A percentile compares a stretch with the other conserved stretches of the same genome.
Evolutionary conservation across 1,284 basidiomycete genomes (phyloP).

Genomic region (Cutaneotrichosporon spelunceum): DNA sequence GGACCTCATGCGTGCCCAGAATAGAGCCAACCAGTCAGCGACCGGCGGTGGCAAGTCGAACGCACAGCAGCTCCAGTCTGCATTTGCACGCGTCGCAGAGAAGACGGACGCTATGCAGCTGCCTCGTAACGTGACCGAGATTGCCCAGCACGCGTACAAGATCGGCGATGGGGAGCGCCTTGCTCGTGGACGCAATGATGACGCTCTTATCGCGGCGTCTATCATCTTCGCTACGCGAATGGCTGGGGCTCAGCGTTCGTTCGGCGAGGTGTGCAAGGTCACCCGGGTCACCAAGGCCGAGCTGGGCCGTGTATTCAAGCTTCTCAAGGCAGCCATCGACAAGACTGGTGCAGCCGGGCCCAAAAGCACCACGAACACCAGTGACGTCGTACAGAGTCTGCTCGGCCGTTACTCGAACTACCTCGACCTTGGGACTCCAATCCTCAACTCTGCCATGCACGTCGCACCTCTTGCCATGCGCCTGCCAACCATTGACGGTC

Average conservation of each 20-base stretch:
- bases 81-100: constrained; percentile 88
- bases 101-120: constrained; percentile 93
- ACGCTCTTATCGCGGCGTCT: constrained; percentile 93
- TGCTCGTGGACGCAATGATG: constrained; percentile 78
- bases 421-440: constrained; percentile 41
- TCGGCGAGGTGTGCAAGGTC: constrained; percentile 91
- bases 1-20: constrained; percentile 81
- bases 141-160: constrained; percentile 86
- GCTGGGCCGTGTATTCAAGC: constrained; percentile 80
- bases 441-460: constrained; percentile 66
- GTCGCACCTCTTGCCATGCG: constrained; percentile 78
- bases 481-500: constrained; percentile 82
- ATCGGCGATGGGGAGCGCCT: constrained; percentile 89
- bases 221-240: constrained; percentile 97
- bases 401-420: constrained; percentile 94
- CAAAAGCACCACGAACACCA: constrained; percentile 38
- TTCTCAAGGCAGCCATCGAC: constrained; percentile 29
- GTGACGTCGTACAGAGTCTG: constrained; percentile 72
- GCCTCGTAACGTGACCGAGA: constrained; percentile 70
- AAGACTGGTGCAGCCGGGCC: constrained; percentile 7
- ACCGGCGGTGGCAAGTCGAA: constrained; percentile 69
- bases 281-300: constrained; percentile 93
- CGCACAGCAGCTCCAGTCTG: constrained; percentile 84
- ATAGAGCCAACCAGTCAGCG: constrained; percentile 63
- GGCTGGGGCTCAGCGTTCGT: constrained; percentile 87